Evolutionary conservation across 495 filamentous ascomycete genomes (phyloP).

Genomic region (Penicillium bialowiezense): DNA sequence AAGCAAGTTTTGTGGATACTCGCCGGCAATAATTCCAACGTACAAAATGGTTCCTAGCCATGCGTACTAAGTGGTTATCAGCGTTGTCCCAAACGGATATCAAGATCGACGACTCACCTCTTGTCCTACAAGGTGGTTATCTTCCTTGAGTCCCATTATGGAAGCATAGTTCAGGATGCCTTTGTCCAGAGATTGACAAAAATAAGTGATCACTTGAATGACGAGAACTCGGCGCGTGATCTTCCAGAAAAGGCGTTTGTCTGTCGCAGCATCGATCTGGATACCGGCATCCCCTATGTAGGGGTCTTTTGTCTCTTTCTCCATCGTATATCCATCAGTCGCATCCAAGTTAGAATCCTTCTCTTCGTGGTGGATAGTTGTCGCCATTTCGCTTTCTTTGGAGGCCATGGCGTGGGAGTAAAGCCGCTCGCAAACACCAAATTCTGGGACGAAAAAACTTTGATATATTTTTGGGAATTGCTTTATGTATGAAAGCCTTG

Average conservation of each 20-base stretch:
- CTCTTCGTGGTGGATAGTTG: conserved; percentile 5
- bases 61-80: conserved; percentile 34
- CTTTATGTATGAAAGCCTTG: no score
- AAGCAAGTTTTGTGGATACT: conserved; percentile 23
- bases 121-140: conserved; percentile 31
- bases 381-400: background rate
- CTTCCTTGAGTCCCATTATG: conserved; percentile 39
- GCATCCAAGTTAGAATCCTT: background rate
- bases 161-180: conserved; percentile 44
- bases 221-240: conserved; percentile 18
- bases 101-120: conserved; percentile 15
- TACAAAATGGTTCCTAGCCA: conserved; percentile 49
- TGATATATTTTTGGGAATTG: background rate
- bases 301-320: conserved; percentile 1
- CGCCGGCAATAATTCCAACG: conserved; percentile 32
- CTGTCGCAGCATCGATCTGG: conserved; percentile 14
- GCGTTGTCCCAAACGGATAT: no score
- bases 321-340: background rate
- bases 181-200: conserved; percentile 46
- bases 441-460: background rate
- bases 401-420: background rate
- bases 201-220: conserved; percentile 18
- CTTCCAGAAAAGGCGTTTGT: conserved; percentile 19
- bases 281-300: background rate
- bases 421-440: background rate